Evolutionary conservation across 345 rosid species (phyloP).

Genomic region (Aquilaria yunnanensis): DNA sequence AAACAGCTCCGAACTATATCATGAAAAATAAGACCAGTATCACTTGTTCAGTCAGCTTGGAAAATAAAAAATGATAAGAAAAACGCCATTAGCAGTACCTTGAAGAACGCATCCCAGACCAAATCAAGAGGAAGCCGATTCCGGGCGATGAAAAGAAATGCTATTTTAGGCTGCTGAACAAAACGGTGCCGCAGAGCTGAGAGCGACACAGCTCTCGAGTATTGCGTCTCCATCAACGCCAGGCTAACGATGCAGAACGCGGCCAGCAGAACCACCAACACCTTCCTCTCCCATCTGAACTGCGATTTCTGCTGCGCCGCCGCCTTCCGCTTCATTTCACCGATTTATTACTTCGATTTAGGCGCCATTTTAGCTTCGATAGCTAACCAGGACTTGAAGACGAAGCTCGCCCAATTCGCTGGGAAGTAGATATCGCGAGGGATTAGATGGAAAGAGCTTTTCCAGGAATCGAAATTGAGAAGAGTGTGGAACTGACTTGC

Average conservation of each 20-base stretch:
- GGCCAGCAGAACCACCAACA: conserved; percentile 30
- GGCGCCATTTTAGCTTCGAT: conserved; percentile 17
- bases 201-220: conserved; percentile 36
- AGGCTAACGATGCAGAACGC: conserved; percentile 56
- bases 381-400: not conserved
- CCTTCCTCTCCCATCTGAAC: conserved; percentile 70
- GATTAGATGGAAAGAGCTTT: too few species aligned
- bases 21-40: not conserved
- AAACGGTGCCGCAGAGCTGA: conserved; percentile 38
- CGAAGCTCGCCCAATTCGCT: too few species aligned
- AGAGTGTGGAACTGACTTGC: too few species aligned
- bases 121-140: conserved; percentile 85
- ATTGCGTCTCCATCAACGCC: conserved; percentile 57
- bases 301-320: conserved; percentile 41
- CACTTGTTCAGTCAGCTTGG: not conserved
- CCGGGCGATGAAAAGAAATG: conserved; percentile 80
- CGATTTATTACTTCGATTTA: conserved; percentile 12
- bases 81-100: conserved; percentile 28
- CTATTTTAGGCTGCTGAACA: conserved; percentile 47
- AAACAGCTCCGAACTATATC: too few species aligned
- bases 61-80: too few species aligned
- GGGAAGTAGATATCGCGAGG: too few species aligned
- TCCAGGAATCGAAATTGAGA: too few species aligned
- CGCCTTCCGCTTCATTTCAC: conserved; percentile 66
- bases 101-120: conserved; percentile 78